Evolutionary conservation across 352 stramenopile genomes (phyloP), one percentile per base, ranked within the genome.

Genomic region (Phytophthora ramorum): DNA sequence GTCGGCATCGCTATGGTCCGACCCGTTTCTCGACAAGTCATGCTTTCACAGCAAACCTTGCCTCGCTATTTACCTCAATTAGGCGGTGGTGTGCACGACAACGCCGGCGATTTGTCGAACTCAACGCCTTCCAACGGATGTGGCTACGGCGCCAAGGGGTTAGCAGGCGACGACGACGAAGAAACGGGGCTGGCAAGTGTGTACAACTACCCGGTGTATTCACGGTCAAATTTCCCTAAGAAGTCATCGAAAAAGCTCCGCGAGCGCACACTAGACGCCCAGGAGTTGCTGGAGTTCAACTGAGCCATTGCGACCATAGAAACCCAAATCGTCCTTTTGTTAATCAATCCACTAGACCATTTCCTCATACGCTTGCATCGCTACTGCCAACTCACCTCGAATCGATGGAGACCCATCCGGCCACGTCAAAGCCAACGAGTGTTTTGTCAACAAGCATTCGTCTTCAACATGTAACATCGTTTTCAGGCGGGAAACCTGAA

Each of bases 161-260:
- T 53, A 54, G 46, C 66, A 19, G 56, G 50, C 14, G 58, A 67
- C 26, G 48, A 48, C 16, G 59, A 72, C 14, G 35, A 50, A 51
- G 67, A 73, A 37, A 57, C 34, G 26, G 61, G 62, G 7, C 24
- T 62, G 12, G 26, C 60, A 19, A 75, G 51, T 53, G 78, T 87
- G 40, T 88, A 89, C 76, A 87, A 91, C 59, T 89, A 81, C 52
- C 72, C 74, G 4, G 70, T 89, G 38, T 87, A 89, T 46, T 58
- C 75, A 10, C 75, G 72, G 8, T 57, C 69, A 19, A 67, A 54
- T 8, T 71, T 75, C 19, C n/a, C 51, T 7, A 85, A 83, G 38
- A 83, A 83, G 37, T 66, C 78, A 9, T 68, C 74, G 34, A 90
- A 87, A 55, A 88, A 90, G 41, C 50, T 58, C 10, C 67, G 78